These are phyloP conservation scores for Euphorbia lathyris DNA, from an alignment of 345 rosid genomes.

Conservation along the genomic window DNA sequence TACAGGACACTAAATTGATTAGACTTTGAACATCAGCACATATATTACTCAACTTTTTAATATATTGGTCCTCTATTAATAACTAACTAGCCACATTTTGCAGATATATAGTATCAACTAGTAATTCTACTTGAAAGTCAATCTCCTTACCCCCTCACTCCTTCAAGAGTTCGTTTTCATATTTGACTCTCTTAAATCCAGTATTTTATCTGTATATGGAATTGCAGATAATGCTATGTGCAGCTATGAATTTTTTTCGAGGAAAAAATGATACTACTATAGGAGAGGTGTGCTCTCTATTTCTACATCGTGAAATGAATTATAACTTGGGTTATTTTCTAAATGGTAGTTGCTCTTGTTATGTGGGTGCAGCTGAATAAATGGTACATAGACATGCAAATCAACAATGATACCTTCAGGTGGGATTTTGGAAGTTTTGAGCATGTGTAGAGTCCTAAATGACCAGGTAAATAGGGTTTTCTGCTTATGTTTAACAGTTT, in stretches of 20 bases:
- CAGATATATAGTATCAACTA: background rate
- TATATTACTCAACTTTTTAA: no score
- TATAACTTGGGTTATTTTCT: background rate
- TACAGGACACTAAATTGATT: no score
- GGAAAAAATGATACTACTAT: conserved; percentile 75
- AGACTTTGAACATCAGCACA: no score
- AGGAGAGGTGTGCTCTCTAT: conserved; percentile 53
- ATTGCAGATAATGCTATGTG: conserved; percentile 71
- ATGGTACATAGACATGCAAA: conserved; percentile 66
- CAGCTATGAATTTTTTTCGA: conserved; percentile 70
- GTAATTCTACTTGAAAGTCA: background rate
- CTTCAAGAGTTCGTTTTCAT: background rate
- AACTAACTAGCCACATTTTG: no score
- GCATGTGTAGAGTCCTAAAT: conserved; percentile 71
- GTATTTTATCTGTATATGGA: background rate
- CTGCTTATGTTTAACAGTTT: background rate
- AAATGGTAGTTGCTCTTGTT: conserved; percentile 8
- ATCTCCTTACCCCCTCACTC: background rate
- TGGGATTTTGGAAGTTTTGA: conserved; percentile 59
- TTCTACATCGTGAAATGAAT: conserved; percentile 4
- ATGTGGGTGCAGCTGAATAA: conserved; percentile 59
- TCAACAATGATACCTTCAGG: conserved; percentile 62
- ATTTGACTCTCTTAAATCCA: background rate
- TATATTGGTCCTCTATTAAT: no score
- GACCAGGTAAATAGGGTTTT: conserved; percentile 59